A percentile compares a stretch with the other conserved stretches of the same genome.
These are phyloP conservation scores for Malus sieversii DNA, from an alignment of 306 rosid genomes.

Conservation along the genomic window DNA sequence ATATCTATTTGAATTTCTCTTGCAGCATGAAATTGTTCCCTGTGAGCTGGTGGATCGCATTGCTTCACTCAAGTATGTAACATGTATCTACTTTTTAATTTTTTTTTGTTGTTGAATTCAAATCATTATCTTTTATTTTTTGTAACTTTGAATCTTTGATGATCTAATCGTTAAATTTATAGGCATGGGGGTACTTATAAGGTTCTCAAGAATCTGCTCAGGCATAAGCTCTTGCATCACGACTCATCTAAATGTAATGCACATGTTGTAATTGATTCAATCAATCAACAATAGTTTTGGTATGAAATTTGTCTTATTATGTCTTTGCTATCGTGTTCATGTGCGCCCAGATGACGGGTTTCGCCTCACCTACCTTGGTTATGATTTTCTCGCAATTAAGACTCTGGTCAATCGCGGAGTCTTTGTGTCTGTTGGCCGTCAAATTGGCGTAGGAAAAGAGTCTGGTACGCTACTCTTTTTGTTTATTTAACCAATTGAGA, in stretches of 20 bases:
- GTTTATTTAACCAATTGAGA: neutral
- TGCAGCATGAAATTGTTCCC: slow-evolving; percentile 82
- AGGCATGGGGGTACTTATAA: slow-evolving; percentile 94
- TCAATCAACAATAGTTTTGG: too few relatives aligned
- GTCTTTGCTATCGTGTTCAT: slow-evolving; percentile 13
- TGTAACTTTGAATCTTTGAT: neutral
- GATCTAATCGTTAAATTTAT: neutral
- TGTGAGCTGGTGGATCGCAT: slow-evolving; percentile 66
- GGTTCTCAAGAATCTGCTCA: slow-evolving; percentile 77
- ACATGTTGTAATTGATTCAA: neutral
- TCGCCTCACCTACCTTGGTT: slow-evolving; percentile 91
- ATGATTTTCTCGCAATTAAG: slow-evolving; percentile 94
- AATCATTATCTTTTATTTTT: neutral
- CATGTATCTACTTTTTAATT: neutral
- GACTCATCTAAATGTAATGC: slow-evolving; percentile 82
- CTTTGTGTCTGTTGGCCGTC: slow-evolving; percentile 78
- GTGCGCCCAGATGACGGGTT: slow-evolving; percentile 75
- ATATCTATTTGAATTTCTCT: neutral
- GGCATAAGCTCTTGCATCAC: slow-evolving; percentile 81
- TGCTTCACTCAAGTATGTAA: slow-evolving; percentile 60
- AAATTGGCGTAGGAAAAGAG: slow-evolving; percentile 95
- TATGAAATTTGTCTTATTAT: neutral
- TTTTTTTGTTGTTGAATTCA: neutral
- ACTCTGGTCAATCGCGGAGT: slow-evolving; percentile 87
- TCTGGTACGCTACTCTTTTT: slow-evolving; percentile 44